Percentiles rank a stretch among this genome's conserved stretches.
Evolutionary conservation across 2,329 filamentous ascomycete genomes (phyloP).

Genomic region (Calonectria hawksworthii): DNA sequence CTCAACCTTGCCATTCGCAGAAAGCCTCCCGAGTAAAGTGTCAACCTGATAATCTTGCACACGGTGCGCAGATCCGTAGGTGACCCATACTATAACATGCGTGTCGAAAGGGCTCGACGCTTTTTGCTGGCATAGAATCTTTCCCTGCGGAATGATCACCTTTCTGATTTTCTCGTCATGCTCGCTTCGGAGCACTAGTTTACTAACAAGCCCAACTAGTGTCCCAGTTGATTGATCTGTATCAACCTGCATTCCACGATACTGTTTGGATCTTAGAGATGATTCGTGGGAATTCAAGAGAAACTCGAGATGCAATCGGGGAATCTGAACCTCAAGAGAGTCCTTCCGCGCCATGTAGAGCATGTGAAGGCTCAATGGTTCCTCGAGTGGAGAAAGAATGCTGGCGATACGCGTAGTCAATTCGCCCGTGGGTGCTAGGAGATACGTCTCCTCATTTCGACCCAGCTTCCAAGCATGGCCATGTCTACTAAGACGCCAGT

Average conservation of each 20-base stretch:
- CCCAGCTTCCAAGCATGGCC: constrained; percentile 38
- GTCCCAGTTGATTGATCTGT: constrained; percentile 32
- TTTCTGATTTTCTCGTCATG: constrained; percentile 46
- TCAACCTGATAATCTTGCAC: constrained; percentile 65
- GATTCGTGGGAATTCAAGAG: neutral
- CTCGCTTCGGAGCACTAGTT: constrained; percentile 58
- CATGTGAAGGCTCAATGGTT: constrained; percentile 24
- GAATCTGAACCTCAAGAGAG: constrained; percentile 11
- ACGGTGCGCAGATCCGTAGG: constrained; percentile 23
- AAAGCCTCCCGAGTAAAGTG: constrained; percentile 60
- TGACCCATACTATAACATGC: constrained; percentile 56
- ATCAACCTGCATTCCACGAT: constrained; percentile 34
- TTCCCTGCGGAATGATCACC: constrained; percentile 56
- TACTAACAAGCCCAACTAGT: constrained; percentile 31
- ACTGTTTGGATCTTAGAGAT: constrained; percentile 28
- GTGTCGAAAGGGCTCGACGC: neutral
- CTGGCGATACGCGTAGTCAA: neutral
- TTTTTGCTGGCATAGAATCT: neutral
- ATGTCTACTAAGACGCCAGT: constrained; percentile 37
- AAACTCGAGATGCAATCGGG: constrained; percentile 43
- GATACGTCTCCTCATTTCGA: neutral
- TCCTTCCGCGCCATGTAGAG: neutral
- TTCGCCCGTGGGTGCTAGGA: neutral
- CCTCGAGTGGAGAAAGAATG: constrained; percentile 25
- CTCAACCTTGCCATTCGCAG: constrained; percentile 63